phyloP scores from a whole-genome alignment of 805 yeast species.

The Cyberlindnera sargentensis region DNA sequence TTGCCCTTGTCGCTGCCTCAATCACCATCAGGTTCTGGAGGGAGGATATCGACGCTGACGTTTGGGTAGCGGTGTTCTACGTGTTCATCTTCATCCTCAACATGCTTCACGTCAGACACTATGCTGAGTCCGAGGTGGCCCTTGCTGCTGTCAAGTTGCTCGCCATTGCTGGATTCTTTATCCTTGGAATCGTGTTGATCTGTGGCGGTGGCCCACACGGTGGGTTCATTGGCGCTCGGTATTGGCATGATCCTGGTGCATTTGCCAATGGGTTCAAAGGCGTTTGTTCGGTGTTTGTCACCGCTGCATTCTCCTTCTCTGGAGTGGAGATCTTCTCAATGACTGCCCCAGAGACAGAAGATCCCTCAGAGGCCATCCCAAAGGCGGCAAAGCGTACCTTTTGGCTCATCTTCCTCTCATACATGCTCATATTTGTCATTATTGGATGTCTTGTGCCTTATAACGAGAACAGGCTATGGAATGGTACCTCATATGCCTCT shows the following conservation, averaged over 20 bases:
- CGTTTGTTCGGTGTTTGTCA: conserved; percentile 49
- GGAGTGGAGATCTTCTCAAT: conserved; percentile 59
- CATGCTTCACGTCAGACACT: conserved; percentile 45
- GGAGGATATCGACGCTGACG: conserved; percentile 36
- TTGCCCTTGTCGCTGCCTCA: conserved; percentile 47
- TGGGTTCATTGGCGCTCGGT: conserved; percentile 37
- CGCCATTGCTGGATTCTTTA: conserved; percentile 56
- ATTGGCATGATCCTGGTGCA: conserved; percentile 54
- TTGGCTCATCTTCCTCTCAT: conserved; percentile 71
- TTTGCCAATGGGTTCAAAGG: conserved; percentile 49
- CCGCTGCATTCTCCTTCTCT: conserved; percentile 62
- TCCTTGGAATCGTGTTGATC: conserved; percentile 47
- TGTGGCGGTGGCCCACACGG: conserved; percentile 53
- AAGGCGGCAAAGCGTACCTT: conserved; percentile 46
- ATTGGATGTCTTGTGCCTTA: conserved; percentile 75
- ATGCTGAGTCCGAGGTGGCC: conserved; percentile 46
- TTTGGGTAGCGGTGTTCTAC: conserved; percentile 44
- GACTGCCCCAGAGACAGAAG: conserved; percentile 40
- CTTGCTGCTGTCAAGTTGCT: conserved; percentile 65
- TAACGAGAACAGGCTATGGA: conserved; percentile 36
- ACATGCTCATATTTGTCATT: conserved; percentile 48
- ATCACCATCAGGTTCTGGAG: conserved; percentile 47
- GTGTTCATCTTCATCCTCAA: conserved; percentile 38
- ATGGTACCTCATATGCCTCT: conserved; percentile 47
- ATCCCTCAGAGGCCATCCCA: conserved; percentile 42